A percentile compares a stretch with the other conserved stretches of the same genome.
These are phyloP conservation scores for Yarrowia divulgata DNA, from an alignment of 805 yeast species.

Conservation along the genomic window DNA sequence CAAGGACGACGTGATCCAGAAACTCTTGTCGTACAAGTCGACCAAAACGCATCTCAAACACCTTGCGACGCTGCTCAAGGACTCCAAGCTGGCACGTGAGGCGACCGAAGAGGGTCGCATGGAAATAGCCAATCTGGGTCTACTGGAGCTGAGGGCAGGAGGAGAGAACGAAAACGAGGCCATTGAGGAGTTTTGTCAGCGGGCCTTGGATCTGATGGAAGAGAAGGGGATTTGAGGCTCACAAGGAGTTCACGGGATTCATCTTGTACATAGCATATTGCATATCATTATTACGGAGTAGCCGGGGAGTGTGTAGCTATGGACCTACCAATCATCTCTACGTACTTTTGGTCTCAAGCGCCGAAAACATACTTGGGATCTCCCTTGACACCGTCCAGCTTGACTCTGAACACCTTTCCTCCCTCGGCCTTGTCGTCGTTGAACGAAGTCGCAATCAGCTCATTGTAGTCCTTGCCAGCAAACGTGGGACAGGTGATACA, in stretches of 20 bases:
- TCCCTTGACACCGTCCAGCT: constrained; percentile 44
- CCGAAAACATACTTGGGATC: constrained; percentile 7
- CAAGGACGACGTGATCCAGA: constrained; percentile 13
- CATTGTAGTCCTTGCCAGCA: constrained; percentile 66
- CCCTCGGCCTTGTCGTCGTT: constrained; percentile 51
- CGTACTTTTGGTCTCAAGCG: too few relatives aligned
- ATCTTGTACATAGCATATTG: not conserved
- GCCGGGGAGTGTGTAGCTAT: too few relatives aligned
- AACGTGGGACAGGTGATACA: constrained; percentile 71
- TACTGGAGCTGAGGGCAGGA: constrained; percentile 33
- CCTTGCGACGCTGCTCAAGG: constrained; percentile 18
- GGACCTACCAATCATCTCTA: too few relatives aligned
- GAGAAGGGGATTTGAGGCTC: not conserved
- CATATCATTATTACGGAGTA: not conserved
- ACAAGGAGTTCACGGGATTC: not conserved
- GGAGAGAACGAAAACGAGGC: constrained; percentile 38
- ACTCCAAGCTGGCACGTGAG: constrained; percentile 26
- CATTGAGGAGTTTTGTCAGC: constrained; percentile 31
- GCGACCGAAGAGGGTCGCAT: constrained; percentile 23
- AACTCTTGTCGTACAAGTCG: constrained; percentile 20
- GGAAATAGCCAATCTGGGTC: constrained; percentile 17
- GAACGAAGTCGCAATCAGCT: constrained; percentile 68
- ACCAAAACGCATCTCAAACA: constrained; percentile 29
- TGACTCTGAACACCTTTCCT: constrained; percentile 46
- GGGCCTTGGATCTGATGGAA: constrained; percentile 11